Evolutionary conservation across 192 early-diverging fungal species (phyloP), one percentile per base, ranked within the genome.

Genomic region (Dimargaris xerosporica): DNA sequence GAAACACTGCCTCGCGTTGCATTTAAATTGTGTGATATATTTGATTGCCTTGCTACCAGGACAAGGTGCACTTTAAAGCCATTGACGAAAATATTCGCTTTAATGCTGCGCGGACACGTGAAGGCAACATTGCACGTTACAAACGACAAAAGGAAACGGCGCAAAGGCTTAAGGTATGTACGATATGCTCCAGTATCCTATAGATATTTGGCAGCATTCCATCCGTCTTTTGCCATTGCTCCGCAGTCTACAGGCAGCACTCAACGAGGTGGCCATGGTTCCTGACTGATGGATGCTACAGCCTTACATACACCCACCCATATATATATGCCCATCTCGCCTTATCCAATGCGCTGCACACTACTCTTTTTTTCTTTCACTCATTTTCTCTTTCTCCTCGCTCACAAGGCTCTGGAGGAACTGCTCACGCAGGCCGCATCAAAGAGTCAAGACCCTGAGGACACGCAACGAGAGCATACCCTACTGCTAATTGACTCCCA

Each of bases 111-210:
- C 71, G 73, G 61, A 65, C 71, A 67, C 69, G 88, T 66, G 66
- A 79, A 64, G 83, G 76, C 48, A 89, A 94, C 66, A 86, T 91
- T 69, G 82, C 76, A 0, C 75, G 87, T 1, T 85, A 79, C 61
- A 86, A 88, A 56, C 75, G 88, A 11, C 91, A 95, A 66, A 84
- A 88, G 66, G 80, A 77, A 25, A 66, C 80, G n/a, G 80, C 79
- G 64, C 69, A 75, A 39, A 73, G 75, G 53, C 73, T 87, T 41
- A 69, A 80, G 39, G 70, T 67, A n/a, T n/a, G n/a, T n/a, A n/a
- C n/a, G n/a, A n/a, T n/a, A n/a, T n/a, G n/a, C n/a, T n/a, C n/a
- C n/a, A n/a, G n/a, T n/a, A n/a, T n/a, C n/a, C n/a, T n/a, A n/a
- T n/a, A n/a, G n/a, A n/a, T n/a, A n/a, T n/a, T n/a, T n/a, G n/a